These are phyloP conservation scores for Camelina neglecta DNA, from an alignment of 345 rosid genomes.

Conservation along the genomic window DNA sequence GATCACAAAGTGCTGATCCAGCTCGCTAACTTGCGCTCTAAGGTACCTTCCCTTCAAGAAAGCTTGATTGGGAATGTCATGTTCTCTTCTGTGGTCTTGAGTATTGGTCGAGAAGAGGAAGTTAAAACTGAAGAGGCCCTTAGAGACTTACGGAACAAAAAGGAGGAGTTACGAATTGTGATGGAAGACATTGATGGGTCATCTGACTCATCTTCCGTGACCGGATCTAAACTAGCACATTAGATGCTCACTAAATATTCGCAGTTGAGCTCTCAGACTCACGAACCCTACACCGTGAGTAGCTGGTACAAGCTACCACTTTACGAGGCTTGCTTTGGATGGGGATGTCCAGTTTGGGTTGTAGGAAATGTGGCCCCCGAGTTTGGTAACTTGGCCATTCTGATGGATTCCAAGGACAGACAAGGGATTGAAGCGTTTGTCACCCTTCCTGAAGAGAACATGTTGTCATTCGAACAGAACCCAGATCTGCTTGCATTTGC, in stretches of 20 bases:
- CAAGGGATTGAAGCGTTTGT: conserved; percentile 60
- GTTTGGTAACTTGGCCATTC: conserved; percentile 30
- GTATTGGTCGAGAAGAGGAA: conserved; percentile 8
- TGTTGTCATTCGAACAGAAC: conserved; percentile 50
- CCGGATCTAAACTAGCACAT: conserved; percentile 23
- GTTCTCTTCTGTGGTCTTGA: conserved; percentile 15
- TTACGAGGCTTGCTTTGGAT: conserved; percentile 54
- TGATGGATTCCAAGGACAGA: conserved; percentile 45
- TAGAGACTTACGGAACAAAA: background rate
- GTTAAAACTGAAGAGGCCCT: background rate
- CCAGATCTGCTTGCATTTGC: conserved; percentile 49
- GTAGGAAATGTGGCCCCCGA: conserved; percentile 1
- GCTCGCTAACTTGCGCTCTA: conserved; percentile 42
- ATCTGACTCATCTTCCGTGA: conserved; percentile 2
- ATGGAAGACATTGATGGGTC: background rate
- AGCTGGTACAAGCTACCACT: conserved; percentile 54
- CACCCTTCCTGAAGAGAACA: conserved; percentile 50
- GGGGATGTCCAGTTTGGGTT: conserved; percentile 60
- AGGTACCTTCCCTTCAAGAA: conserved; percentile 30
- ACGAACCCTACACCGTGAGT: conserved; percentile 39
- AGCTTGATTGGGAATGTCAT: conserved; percentile 43
- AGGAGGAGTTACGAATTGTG: background rate
- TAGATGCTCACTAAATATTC: conserved; percentile 17
- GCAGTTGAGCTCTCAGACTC: conserved; percentile 29
- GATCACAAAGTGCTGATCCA: conserved; percentile 33